Base-by-base conservation (phyloP, 1,284 basidiomycete genomes). In the Moniliella sp. region DNA sequence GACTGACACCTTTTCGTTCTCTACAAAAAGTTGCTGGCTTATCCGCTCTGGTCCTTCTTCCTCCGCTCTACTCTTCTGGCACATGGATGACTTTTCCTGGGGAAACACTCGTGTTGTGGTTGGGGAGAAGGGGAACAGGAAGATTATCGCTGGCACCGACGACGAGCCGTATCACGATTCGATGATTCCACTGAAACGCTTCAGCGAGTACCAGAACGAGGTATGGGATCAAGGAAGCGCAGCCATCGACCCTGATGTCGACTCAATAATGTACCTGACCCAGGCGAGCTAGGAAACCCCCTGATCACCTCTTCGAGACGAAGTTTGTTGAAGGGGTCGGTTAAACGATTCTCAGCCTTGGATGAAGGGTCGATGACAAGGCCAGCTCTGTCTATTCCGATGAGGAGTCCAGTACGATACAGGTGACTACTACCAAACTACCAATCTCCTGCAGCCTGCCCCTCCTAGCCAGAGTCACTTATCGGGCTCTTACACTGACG, bases 41-140 rank as follows among this genome's bases (percentile, higher is more conserved):
- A 61, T 61, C 86, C 86, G 3, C 66, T 93, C 19, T 94, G 86
- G 70, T 81, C 78, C 48, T 93, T 97, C 73, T 78, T 91, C 71
- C 66, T 97, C 88, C 88, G 0, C 65, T 94, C 30, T 94, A 94
- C 64, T 88, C 84, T 94, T 93, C 75, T 97, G 88, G 88, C 80
- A 80, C 61, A 93, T 94, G 83, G 86, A 93, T 62, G 84, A 91
- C 64, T 93, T 93, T 65, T 76, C 76, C 59, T 93, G 84, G 86
- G 88, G 84, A 23, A 86, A 80, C 61, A 84, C 81, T 11, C 80
- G 84, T 67, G 70, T 93, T 33, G 84, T 97, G 43, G 77, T 93
- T 36, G 86, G 84, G 35, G 88, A 97, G 61, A 84, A 86, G 39
- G 81, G 76, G 56, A 80, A 84, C 56, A 91, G 88, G 72, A 94